phyloP scores from a whole-genome alignment of 2,329 filamentous ascomycete species.

The Alternaria tenuissima region DNA sequence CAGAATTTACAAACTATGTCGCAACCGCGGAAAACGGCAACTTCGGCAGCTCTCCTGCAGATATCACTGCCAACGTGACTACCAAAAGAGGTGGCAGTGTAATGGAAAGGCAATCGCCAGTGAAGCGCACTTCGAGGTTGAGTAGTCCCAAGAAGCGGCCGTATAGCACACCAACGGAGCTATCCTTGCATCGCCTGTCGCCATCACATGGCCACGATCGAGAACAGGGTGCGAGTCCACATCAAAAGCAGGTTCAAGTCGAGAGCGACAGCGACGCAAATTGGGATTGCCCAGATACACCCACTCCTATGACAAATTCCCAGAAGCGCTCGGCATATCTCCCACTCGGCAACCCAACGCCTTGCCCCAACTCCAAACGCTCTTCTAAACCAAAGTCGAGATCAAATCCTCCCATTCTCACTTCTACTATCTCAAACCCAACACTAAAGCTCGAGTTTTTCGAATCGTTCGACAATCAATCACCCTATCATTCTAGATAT shows the following conservation, averaged over 20 bases:
- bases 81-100: constrained; percentile 10
- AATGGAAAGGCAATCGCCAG: constrained; percentile 7
- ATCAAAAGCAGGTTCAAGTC: background rate
- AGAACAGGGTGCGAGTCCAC: background rate
- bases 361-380: background rate
- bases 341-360: constrained; percentile 15
- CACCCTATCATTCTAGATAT: background rate
- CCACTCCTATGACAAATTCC: constrained; percentile 28
- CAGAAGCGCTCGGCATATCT: constrained; percentile 26
- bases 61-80: background rate
- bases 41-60: background rate
- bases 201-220: background rate
- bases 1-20: background rate
- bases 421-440: constrained; percentile 1
- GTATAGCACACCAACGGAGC: constrained; percentile 1
- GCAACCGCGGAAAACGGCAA: background rate
- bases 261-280: background rate
- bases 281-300: constrained; percentile 27
- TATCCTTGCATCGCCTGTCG: background rate
- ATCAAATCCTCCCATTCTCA: background rate
- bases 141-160: constrained; percentile 9
- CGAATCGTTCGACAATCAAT: background rate
- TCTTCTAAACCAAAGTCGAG: background rate
- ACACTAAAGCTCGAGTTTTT: background rate
- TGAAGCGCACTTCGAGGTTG: constrained; percentile 7